Base-by-base conservation (phyloP, 306 rosid genomes). In the Vicia villosa region DNA sequence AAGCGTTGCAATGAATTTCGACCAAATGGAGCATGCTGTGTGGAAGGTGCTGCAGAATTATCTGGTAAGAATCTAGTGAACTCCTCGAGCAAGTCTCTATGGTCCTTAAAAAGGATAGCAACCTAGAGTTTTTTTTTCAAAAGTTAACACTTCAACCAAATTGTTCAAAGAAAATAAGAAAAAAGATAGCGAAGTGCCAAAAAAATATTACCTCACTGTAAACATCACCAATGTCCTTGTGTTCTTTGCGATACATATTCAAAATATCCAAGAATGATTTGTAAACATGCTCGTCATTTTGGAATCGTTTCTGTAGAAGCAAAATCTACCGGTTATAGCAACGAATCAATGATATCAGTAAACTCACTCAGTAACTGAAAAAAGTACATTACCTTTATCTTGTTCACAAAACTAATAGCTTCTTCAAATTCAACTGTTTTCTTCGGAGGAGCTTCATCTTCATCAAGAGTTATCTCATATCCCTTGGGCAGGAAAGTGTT, bases 401-500 rank as follows among this genome's bases (percentile, higher is more conserved):
- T 95, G 86, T 88, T 89, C 34, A 95, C 99, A 71, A 95, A 95
- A 78, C 88, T 91, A 73, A 95, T 95, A 65, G 99, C 99, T 89
- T 95, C 97, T 43, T 91, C 96, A 72, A 95, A 95, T 70, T 91
- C 96, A 80, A 95, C 91, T 0, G 96, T 85, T 86, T 91, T 95
- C 89, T 95, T 95, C 15, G 92, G 90, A 79, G 83, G 83, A 70
- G 87, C 82, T 62, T 85, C 89, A 22, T 83, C 97, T 41, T 89
- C 97, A 8, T 91, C 97, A 10, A 87, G 87, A 8, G 97, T 95
- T 73, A 95, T 95, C 82, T 87, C 99, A 79, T 74, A 95, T 10
- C 99, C 99, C 84, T 91, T 95, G 10, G 99, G 99, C 86, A 95
- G 70, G 84, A 95, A 95, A 68, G 95, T 91, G 83, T 95, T 95